Evolutionary conservation across 2,329 filamentous ascomycete species (phyloP), one percentile per base, ranked within the genome.

Genomic region (Fusarium secorum): DNA sequence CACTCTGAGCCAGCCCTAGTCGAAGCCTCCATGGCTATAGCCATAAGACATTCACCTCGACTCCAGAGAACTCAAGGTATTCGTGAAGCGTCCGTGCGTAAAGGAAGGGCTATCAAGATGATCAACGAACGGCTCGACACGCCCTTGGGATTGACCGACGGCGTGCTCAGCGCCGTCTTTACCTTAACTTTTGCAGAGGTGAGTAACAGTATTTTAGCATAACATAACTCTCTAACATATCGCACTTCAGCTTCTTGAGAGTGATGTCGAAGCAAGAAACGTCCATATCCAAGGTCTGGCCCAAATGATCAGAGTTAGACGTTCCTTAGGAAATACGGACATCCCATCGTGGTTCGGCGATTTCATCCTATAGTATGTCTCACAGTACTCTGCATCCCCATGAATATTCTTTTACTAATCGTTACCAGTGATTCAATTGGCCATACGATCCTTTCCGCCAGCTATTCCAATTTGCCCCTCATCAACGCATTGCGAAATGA

Each of bases 1-100:
- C 22, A 66, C 13, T 71, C 74, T 2, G 74, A 76, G 35, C 74
- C 74, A n/a, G 74, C 74, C 14, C 60, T 76, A 2, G 52, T 76
- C 4, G 73, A 76, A n/a, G 74, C 74, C 0, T 75, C 74, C 2
- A 64, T 76, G 62, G 52, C 65, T 1, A 68, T 76, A 14, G 72
- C 57, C 2, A 17, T 76, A 3, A 52, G 49, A 18, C 52, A 73
- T n/a, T 64, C 51, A 2, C 39, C 55, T 1, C 17, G 18, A 3
- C 14, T 36, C 0, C 35, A 30, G 11, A 48, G 24, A 4, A 13
- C 18, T 4, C 49, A 44, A 10, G 22, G 18, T 6, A 11, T 64
- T 10, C 28, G 35, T 4, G 38, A 51, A 10, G 60, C 46, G 1
- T 30, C 46, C 2, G 10, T 64, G 13, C 53, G 58, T 8, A 74